Evolutionary conservation across 1,284 basidiomycete species (phyloP).

Genomic region (Blastosporella zonata): DNA sequence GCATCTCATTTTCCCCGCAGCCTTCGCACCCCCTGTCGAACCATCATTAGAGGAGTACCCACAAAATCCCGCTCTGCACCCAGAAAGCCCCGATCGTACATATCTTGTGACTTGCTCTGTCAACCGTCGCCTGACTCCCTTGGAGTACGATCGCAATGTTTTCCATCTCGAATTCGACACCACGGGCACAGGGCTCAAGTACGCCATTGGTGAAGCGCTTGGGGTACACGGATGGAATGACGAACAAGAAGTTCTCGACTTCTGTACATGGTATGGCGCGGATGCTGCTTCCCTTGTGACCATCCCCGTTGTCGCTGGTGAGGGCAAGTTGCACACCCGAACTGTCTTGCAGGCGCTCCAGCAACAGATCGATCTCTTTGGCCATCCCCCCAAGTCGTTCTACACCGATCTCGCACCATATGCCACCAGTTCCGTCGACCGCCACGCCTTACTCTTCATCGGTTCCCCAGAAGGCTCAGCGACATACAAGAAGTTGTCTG

Average conservation of each 20-base stretch:
- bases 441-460: constrained; percentile 87
- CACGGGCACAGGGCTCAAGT: constrained; percentile 88
- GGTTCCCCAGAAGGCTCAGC: constrained; percentile 87
- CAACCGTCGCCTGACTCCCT: constrained; percentile 91
- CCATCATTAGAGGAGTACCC: constrained; percentile 44
- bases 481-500: constrained; percentile 93
- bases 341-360: constrained; percentile 96
- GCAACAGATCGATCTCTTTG: constrained; percentile 96
- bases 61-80: constrained; percentile 72
- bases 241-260: constrained; percentile 81
- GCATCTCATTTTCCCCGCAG: constrained; percentile 84
- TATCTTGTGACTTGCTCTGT: constrained; percentile 93
- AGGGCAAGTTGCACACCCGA: constrained; percentile 74
- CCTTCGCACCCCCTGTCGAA: constrained; percentile 56
- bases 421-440: constrained; percentile 73
- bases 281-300: constrained; percentile 82
- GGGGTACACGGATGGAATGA: constrained; percentile 99
- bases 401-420: constrained; percentile 85
- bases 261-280: constrained; percentile 90
- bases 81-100: constrained; percentile 87
- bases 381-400: constrained; percentile 94
- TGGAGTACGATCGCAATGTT: constrained; percentile 96
- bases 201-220: constrained; percentile 95
- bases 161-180: constrained; percentile 99
- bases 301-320: constrained; percentile 67